phyloP scores from a whole-genome alignment of 495 filamentous ascomycete genomes.

The Xanthoparmelia taractica region DNA sequence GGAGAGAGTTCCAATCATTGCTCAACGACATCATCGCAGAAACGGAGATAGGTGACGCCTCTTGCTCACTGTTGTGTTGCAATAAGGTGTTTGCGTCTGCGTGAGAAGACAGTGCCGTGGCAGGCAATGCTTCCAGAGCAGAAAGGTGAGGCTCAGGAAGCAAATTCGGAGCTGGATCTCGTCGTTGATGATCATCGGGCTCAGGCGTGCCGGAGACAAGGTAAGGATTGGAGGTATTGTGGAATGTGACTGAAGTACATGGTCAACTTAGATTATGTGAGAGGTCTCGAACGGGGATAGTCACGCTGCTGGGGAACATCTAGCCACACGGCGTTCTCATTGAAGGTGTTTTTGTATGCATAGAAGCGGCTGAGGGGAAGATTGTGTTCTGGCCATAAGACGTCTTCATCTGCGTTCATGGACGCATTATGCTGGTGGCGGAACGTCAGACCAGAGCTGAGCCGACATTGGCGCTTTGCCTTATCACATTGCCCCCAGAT shows the following conservation, averaged over 20 bases:
- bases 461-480: constrained; percentile 53
- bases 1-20: constrained; percentile 49
- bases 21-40: background rate
- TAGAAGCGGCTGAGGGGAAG: constrained; percentile 54
- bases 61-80: too few species aligned
- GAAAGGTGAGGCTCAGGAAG: constrained; percentile 41
- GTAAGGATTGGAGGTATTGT: constrained; percentile 56
- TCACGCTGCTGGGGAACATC: constrained; percentile 53
- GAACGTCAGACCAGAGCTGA: constrained; percentile 58
- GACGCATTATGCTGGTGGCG: constrained; percentile 68
- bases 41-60: too few species aligned
- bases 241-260: constrained; percentile 62
- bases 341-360: constrained; percentile 62
- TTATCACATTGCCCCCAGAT: constrained; percentile 53
- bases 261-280: too few species aligned
- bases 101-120: constrained; percentile 35
- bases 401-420: constrained; percentile 47
- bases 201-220: constrained; percentile 40
- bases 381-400: constrained; percentile 36
- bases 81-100: constrained; percentile 18
- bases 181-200: constrained; percentile 23
- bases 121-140: constrained; percentile 50
- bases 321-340: constrained; percentile 53
- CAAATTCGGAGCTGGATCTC: constrained; percentile 11
- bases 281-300: constrained; percentile 16